A percentile compares a stretch with the other conserved stretches of the same genome.
Evolutionary conservation across 805 yeast species (phyloP).

Genomic region (Priceomyces melissophilus): DNA sequence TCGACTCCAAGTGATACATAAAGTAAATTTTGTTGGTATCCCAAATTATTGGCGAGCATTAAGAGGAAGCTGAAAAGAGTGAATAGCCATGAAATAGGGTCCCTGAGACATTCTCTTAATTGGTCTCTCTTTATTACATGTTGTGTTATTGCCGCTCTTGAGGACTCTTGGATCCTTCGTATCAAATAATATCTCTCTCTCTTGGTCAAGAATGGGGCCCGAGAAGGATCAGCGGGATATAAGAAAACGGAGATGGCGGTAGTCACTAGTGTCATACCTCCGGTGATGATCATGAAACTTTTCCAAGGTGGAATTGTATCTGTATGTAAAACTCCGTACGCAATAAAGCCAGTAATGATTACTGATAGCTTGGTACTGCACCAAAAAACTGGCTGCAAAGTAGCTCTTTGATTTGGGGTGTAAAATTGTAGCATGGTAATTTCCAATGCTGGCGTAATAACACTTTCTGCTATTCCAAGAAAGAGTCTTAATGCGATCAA

Average conservation of each 20-base stretch:
- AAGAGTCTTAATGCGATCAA: conserved; percentile 47
- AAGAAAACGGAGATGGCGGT: conserved; percentile 20
- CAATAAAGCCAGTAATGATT: conserved; percentile 50
- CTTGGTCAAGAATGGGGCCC: conserved; percentile 42
- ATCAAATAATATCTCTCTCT: conserved; percentile 52
- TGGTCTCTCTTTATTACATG: conserved; percentile 46
- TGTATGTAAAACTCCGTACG: conserved; percentile 32
- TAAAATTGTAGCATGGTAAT: conserved; percentile 50
- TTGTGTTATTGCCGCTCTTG: conserved; percentile 36
- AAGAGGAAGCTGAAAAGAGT: conserved; percentile 1
- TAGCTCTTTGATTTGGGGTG: conserved; percentile 43
- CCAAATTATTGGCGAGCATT: conserved; percentile 46
- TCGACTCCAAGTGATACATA: conserved; percentile 43
- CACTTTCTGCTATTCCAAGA: conserved; percentile 40
- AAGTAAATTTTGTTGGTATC: conserved; percentile 50
- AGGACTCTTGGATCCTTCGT: conserved; percentile 31
- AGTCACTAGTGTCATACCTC: conserved; percentile 45
- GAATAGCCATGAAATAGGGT: conserved; percentile 26
- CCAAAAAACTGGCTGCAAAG: conserved; percentile 53
- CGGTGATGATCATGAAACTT: conserved; percentile 53
- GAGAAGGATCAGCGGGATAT: conserved; percentile 58
- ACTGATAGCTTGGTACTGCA: conserved; percentile 46
- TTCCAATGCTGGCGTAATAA: conserved; percentile 30
- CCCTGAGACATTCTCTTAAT: conserved; percentile 47
- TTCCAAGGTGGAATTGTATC: conserved; percentile 43